Conservation (phyloP, 768 basidiomycete species). For the Suillus sp. region DNA sequence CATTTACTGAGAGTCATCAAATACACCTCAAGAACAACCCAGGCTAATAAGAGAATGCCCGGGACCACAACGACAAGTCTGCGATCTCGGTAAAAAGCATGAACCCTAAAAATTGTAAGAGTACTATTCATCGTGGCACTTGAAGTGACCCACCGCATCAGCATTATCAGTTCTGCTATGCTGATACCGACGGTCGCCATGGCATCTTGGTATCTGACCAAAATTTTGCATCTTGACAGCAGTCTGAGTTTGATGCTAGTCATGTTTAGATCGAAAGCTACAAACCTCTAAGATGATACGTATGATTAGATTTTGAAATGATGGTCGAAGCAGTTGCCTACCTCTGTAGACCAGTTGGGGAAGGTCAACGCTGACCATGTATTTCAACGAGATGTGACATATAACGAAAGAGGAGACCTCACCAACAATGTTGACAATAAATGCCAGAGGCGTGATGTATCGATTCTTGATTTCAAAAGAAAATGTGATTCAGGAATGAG, state of each 20-base stretch:
- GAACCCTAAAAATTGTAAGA: not conserved
- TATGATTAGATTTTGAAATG: not conserved
- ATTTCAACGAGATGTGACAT: not conserved
- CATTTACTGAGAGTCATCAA: not conserved
- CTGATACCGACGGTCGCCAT: conserved; percentile 1
- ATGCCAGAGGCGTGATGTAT: conserved; percentile 58
- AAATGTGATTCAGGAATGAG: not conserved
- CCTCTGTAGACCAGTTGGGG: not conserved
- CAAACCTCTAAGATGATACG: not conserved
- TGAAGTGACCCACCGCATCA: not conserved
- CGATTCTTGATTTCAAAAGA: conserved; percentile 45
- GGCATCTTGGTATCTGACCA: not conserved
- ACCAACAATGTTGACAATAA: conserved; percentile 50
- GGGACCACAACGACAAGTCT: not conserved
- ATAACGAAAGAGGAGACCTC: not conserved
- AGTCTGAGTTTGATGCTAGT: conserved; percentile 15
- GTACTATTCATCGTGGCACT: not conserved
- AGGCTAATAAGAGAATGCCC: not conserved
- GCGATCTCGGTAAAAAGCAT: not conserved
- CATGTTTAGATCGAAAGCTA: not conserved
- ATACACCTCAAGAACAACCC: not conserved
- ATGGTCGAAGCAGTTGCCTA: not conserved
- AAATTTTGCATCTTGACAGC: conserved; percentile 17
- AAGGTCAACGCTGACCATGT: not conserved
- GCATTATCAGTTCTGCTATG: conserved; percentile 6